Evolutionary conservation across 345 rosid genomes (phyloP), one percentile per base, ranked within the genome.

Genomic region (Eucalyptus curtisii): DNA sequence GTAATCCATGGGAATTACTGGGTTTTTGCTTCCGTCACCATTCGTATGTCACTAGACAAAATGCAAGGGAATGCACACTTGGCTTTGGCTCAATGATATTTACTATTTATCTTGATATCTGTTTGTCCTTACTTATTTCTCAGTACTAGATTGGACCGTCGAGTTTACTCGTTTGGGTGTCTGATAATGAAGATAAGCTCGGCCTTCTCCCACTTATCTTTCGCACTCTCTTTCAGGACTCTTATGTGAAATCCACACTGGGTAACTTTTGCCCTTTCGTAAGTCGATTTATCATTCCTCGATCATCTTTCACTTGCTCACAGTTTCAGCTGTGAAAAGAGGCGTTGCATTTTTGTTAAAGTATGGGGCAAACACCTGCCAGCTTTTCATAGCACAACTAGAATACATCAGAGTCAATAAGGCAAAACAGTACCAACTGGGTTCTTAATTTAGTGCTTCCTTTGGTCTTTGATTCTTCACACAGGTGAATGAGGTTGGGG

Each of bases 401-500:
- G 19, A 64, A n/a, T n/a, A 64, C 76, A n/a, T 64, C 76, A 64
- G 37, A 64, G 20, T 64, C 76, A 14, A 64, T n/a, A 7, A 64
- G 76, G 76, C 37, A 64, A n/a, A 64, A n/a, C 20, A 19, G 76
- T 64, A n/a, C 76, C 76, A 4, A n/a, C n/a, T 64, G 10, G 37
- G 37, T n/a, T 64, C 76, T n/a, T 64, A 16, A 89, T 22, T 57
- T 81, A 84, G 31, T 76, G 48, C 15, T 71, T 9, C 19, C 20
- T 19, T 22, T 42, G 55, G 50, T n/a, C 24, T 27, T 68, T 49
- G 12, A n/a, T 31, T 14, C 11, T 37, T 52, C 13, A 10, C n/a
- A 44, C 90, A 97, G 99, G 98, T 97, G 86, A 98, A 98, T 24
- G 99, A 97, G 93, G 96, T 97, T 22, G 99, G 99, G 85, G 99